These are phyloP conservation scores for Cytospora schulzeri DNA, from an alignment of 2,329 filamentous ascomycete genomes.

Conservation along the genomic window DNA sequence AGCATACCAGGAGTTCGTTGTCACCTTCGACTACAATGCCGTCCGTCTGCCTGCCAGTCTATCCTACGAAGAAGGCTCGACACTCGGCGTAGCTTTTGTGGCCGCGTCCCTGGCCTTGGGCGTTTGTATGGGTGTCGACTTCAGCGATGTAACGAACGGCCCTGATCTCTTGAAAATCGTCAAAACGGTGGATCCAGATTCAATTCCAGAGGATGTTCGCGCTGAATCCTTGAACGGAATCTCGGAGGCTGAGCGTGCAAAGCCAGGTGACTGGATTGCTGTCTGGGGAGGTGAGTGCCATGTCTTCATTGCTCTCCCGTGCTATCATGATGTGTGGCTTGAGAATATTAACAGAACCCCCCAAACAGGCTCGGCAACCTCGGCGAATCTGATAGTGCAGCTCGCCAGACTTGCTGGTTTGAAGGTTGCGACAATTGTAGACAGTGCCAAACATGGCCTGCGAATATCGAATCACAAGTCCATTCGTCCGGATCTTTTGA, in stretches of 20 bases:
- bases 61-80: slow-evolving; percentile 58
- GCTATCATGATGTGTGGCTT: no score
- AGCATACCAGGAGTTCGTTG: slow-evolving; percentile 70
- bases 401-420: slow-evolving; percentile 68
- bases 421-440: slow-evolving; percentile 66
- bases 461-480: slow-evolving; percentile 51
- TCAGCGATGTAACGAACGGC: slow-evolving; percentile 52
- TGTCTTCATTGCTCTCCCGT: no score
- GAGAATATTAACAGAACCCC: no score
- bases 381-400: slow-evolving; percentile 67
- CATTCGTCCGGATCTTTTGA: slow-evolving; percentile 60
- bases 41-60: slow-evolving; percentile 60
- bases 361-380: slow-evolving; percentile 63
- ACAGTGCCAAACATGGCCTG: slow-evolving; percentile 66
- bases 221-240: slow-evolving; percentile 64
- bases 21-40: slow-evolving; percentile 66
- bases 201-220: slow-evolving; percentile 62
- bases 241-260: slow-evolving; percentile 52
- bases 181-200: slow-evolving; percentile 45
- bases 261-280: slow-evolving; percentile 67
- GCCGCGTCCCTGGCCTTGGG: slow-evolving; percentile 68
- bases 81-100: slow-evolving; percentile 71
- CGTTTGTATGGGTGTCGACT: slow-evolving; percentile 70
- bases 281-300: slow-evolving; percentile 68
- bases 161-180: slow-evolving; percentile 62